Conservation (phyloP, 148 eudicot species). For the Suaeda aralocaspica region DNA sequence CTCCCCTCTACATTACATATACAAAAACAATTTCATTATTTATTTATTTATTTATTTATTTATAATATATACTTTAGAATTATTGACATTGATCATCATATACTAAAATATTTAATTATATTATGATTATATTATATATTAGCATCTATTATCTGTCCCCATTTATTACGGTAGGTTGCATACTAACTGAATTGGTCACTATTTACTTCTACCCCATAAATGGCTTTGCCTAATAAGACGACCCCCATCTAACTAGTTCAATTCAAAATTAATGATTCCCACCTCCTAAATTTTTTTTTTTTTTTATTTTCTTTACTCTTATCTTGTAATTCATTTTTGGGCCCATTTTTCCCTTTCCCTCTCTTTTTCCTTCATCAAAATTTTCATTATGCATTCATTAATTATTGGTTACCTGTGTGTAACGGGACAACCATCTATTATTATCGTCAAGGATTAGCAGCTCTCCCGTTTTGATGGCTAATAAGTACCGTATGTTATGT, state of each 20-base stretch:
- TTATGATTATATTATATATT: background rate
- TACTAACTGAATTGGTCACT: slow-evolving; percentile 69
- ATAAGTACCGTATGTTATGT: too few species aligned
- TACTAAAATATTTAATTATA: too few species aligned
- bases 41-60: too few species aligned
- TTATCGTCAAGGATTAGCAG: too few species aligned
- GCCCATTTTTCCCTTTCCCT: slow-evolving; percentile 17
- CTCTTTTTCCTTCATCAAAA: slow-evolving; percentile 7
- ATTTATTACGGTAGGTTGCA: slow-evolving; percentile 74
- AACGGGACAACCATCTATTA: too few species aligned
- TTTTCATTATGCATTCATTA: background rate
- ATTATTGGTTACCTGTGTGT: too few species aligned
- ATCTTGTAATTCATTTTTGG: slow-evolving; percentile 12
- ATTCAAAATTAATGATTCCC: slow-evolving; percentile 43
- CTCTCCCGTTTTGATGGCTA: too few species aligned
- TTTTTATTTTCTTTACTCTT: slow-evolving; percentile 27
- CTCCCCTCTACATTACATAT: background rate
- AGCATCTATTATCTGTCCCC: slow-evolving; percentile 8
- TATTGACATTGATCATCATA: slow-evolving; percentile 14
- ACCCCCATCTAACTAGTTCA: slow-evolving; percentile 43
- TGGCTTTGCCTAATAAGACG: slow-evolving; percentile 59
- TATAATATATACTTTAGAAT: background rate
- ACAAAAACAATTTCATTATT: slow-evolving; percentile 12
- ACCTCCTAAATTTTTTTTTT: slow-evolving; percentile 32
- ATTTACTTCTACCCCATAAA: slow-evolving; percentile 73